Evolutionary conservation across 2,329 filamentous ascomycete genomes (phyloP), one percentile per base, ranked within the genome.

Genomic region (Periconia sp.): DNA sequence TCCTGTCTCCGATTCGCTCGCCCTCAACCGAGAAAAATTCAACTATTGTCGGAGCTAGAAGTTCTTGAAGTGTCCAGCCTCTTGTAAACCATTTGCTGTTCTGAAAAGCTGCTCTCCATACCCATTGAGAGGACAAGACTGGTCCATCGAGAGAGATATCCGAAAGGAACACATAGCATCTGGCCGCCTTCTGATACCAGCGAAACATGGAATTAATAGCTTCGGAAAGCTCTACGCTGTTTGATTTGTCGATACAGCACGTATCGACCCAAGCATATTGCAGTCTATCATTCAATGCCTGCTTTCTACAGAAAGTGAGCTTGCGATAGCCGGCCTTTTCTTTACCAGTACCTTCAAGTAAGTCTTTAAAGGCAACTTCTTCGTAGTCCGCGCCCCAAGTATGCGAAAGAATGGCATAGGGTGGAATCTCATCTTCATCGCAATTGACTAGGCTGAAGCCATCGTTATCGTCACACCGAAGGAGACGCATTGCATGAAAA

Each of bases 341-440:
- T 6, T 9, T 17, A 4, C 8, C 26, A 16, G 8, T 8, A 11
- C 21, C 38, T 43, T 15, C 18, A 7, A 21, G 3, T 24, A 38
- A n/a, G 22, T 36, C 33, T 19, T 36, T 15, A 7, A 23, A 23
- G 18, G 17, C 9, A 13, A 36, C 18, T 36, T 36, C 35, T 16
- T 38, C 35, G 21, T 12, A 7, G 21, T 21, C 32, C 15, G 28
- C 28, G 21, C 17, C 32, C 45, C 45, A 48, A 10, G 32, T 48
- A 31, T 46, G 45, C 8, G 45, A 48, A 26, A 48, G 42, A 16
- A 48, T 48, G 12, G 45, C 45, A 31, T 48, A 48, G 8, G 7
- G 9, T 5, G 40, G 40, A 17, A 43, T 43, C 9, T 32, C n/a
- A 16, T 9, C 24, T 8, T 23, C 24, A 18, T 6, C 11, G 12